Evolutionary conservation across 2,329 filamentous ascomycete genomes (phyloP).

Genomic region (Ophiostoma ips): DNA sequence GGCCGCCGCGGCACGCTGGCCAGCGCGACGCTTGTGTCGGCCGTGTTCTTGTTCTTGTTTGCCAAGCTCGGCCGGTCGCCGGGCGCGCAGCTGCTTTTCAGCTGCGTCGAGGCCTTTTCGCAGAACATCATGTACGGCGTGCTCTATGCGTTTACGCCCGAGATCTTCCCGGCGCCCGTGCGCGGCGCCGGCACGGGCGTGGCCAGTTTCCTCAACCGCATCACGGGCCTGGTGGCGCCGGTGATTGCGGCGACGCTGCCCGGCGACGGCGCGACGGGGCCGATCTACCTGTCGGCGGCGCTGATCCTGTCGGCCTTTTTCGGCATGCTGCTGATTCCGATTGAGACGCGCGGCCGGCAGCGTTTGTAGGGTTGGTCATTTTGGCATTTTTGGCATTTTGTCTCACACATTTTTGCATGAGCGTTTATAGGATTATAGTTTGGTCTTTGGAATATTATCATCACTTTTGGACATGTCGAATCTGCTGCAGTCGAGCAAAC

Average conservation of each 20-base stretch:
- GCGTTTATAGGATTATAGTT: background rate
- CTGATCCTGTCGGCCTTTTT: constrained; percentile 46
- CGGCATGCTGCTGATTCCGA: constrained; percentile 45
- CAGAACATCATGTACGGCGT: constrained; percentile 70
- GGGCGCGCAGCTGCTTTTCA: constrained; percentile 47
- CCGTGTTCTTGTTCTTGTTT: constrained; percentile 55
- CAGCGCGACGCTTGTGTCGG: constrained; percentile 50
- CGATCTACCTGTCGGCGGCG: constrained; percentile 42
- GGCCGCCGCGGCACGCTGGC: constrained; percentile 63
- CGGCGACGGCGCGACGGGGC: constrained; percentile 41
- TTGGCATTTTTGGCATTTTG: background rate
- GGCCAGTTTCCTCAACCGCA: constrained; percentile 54
- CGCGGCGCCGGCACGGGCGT: constrained; percentile 61
- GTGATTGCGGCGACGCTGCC: constrained; percentile 50
- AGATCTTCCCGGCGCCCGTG: constrained; percentile 60
- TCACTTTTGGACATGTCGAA: no score
- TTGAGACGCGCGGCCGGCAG: constrained; percentile 48
- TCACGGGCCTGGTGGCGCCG: constrained; percentile 54
- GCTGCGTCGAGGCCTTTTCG: constrained; percentile 54
- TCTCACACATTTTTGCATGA: background rate
- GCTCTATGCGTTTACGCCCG: constrained; percentile 63
- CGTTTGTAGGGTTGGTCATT: constrained; percentile 26
- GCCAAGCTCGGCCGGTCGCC: constrained; percentile 44
- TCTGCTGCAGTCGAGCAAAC: no score
- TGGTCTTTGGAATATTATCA: no score